Base-by-base conservation (phyloP, 2,329 filamentous ascomycete species). In the Stachybotrys chartarum region DNA sequence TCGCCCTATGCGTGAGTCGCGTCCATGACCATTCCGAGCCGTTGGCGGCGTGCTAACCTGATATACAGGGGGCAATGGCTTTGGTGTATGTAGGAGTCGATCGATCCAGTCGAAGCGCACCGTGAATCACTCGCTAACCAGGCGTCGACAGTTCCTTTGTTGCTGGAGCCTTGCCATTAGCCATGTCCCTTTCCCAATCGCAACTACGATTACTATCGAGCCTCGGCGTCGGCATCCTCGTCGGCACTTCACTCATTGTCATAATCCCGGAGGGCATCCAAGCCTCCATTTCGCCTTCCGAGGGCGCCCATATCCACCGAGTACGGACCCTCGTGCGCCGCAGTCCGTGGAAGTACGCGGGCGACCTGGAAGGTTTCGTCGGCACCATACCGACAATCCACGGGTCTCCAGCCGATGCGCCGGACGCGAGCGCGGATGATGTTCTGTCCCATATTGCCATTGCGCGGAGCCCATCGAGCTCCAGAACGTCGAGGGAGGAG, bases 231-330 rank as follows among this genome's bases (percentile, higher is more conserved):
- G 94, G 94, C 49, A 88, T 99, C 53, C 78, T 99, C 8, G 92
- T 99, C 16, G 94, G 94, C 42, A 97, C 94, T 31, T 93, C 93
- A 1, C 81, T 99, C 60, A 93, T 97, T 60, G 91, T 99, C 35
- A 97, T 99, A 67, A 96, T 99, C 65, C 94, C 94, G 1, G 94
- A 99, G 72, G 94, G 94, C 44, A 87, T 97, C 57, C 92, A 97
- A 68, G 93, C 94, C 3, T 81, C 97, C 56, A 90, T 94, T 63
- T 85, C 79, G 14, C 75, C 80, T 3, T 71, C 73, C 2, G 68
- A 75, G 56, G 62, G 68, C 7, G 59, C 69, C 10, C 73, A 76
- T 50, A 62, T 71, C 52, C 74, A 74, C 61, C 67, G 67, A 55
- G 59, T 67, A 16, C 62, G 69, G 55, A 67, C 61, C 32, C 54